Evolutionary conservation across 2,329 filamentous ascomycete genomes (phyloP), one percentile per base, ranked within the genome.

Genomic region (Aspergillus unguis): DNA sequence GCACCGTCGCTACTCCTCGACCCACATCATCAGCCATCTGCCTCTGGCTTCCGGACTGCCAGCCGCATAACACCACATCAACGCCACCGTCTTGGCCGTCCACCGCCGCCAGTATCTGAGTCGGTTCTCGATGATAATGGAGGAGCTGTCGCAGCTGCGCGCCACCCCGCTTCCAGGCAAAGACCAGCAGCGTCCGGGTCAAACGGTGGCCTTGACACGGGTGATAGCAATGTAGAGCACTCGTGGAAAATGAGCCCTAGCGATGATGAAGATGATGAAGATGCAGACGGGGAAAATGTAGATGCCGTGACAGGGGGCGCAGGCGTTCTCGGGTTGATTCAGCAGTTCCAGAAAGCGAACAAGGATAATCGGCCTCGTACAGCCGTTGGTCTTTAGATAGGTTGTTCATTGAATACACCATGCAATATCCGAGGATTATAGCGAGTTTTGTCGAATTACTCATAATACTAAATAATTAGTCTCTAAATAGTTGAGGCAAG

Each of bases 261-360:
- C 5, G 62, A 65, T 53, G 59, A 52, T 23, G 61, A 70, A 36
- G 64, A 74, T 7, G 67, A 65, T 3, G 71, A 75, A 25, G 76
- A 73, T 3, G 79, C 79, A 4, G 77, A 76, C 11, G 72, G 71
- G 6, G 76, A 77, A 29, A 74, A 77, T 47, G 75, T 79, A 6
- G 74, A 78, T 17, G 72, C 69, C 6, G 66, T 76, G 29, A 69
- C 69, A 28, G 74, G 72, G 0, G 77, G 78, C 4, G 78, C 76
- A 2, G 85, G 85, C 2, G 84, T 87, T 4, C 68, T 88, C 53
- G 85, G 85, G 6, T 67, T 88, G 59, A 75, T 88, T 52, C 82
- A 85, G 65, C 83, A 88, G 62, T 87, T 87, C 62, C 82, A 85
- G 56, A 84, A 82, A 68, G 83, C 81, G 35, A 71, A 69, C 44